Base-by-base conservation (phyloP, 257 asterid genomes). In the Solanum commersonii region DNA sequence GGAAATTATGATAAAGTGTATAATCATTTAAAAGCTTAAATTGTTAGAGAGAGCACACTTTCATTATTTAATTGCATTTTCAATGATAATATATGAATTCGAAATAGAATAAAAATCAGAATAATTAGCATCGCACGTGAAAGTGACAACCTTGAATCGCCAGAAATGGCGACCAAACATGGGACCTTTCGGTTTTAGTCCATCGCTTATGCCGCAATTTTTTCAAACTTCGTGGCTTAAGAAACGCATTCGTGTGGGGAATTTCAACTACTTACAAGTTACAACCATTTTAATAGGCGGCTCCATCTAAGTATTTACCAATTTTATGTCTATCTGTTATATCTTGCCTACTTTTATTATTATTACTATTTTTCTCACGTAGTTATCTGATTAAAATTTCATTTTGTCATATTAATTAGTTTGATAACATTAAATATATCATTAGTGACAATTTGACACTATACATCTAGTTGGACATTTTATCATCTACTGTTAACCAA, bases 171-270 rank as follows among this genome's bases (percentile, higher is more conserved):
- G 44, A 85, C 76, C 60, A 27, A 40, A 68, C 65, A 52, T 18
- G 22, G 78, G 65, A 18, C 81, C 82, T 85, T 85, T 85, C 82
- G 46, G 87, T 85, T 59, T 68, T 29, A 85, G 18, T 10, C 65
- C 87, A 40, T 85, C 6, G 82, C 87, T 85, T 85, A 68, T 25
- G 87, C 68, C 82, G 29, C 82, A 85, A 68, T 11, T 3, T 3
- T 40, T 63, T 85, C 60, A 85, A 85, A 60, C 79, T 68, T 38
- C 2, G 20, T 7, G 20, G 63, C 68, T 42, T 38, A 85, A 34
- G 16, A 42, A 42, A 59, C 27, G 38, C 42, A 40, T 85, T 68
- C 68, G 82, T 68, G 82, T 85, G 68, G 87, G 79, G 4, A 38
- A 37, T 67, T 40, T 38, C 68, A 1, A 38, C 1, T 67, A 29